Evolutionary conservation across 2,329 filamentous ascomycete species (phyloP).

Genomic region (Fusarium staphyleae): DNA sequence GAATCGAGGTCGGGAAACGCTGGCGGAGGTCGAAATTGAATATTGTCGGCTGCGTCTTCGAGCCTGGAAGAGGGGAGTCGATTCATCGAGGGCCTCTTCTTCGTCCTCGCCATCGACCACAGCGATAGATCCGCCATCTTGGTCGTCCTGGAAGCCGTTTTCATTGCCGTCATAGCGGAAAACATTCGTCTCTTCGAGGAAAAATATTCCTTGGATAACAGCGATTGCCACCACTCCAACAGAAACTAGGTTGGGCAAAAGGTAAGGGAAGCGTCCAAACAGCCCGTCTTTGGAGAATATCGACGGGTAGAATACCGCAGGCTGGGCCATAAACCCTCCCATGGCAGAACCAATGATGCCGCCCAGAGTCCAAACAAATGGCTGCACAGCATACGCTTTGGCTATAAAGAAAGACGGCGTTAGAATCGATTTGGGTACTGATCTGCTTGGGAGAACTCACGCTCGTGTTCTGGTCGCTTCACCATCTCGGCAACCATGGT

Average conservation of each 20-base stretch:
- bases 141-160: conserved; percentile 23
- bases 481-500: conserved; percentile 92
- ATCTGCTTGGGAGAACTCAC: conserved; percentile 35
- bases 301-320: conserved; percentile 71
- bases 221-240: conserved; percentile 70
- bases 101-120: conserved; percentile 31
- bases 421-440: rapidly evolving
- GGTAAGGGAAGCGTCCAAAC: conserved; percentile 70
- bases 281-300: conserved; percentile 56
- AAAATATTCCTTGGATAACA: conserved; percentile 68
- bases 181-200: conserved; percentile 59
- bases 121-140: conserved; percentile 16
- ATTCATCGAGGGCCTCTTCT: conserved; percentile 29
- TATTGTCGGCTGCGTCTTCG: conserved; percentile 22
- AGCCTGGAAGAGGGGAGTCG: conserved; percentile 28
- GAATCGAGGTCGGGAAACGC: conserved; percentile 30
- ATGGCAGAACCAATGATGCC: conserved; percentile 87
- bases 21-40: conserved; percentile 24
- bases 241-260: conserved; percentile 55
- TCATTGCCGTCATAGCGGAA: neutral
- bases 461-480: conserved; percentile 84
- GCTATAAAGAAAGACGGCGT: conserved; percentile 15
- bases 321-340: conserved; percentile 75
- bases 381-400: conserved; percentile 84
- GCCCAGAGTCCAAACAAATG: conserved; percentile 87